These are phyloP conservation scores for Quercus bicolor DNA, from an alignment of 306 rosid species.

Conservation along the genomic window DNA sequence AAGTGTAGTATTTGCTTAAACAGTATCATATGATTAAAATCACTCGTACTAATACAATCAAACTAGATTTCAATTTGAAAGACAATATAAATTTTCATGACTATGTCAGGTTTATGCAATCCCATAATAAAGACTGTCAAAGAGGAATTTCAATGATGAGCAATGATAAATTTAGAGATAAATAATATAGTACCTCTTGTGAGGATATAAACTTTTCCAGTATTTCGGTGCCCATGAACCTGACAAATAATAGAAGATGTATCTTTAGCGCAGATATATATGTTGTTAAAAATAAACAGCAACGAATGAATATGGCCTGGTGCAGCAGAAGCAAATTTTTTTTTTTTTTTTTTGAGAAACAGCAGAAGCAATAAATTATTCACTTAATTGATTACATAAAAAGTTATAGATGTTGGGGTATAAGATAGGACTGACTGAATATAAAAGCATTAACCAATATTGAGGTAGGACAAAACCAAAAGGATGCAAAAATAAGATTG, in stretches of 20 bases:
- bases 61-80: neutral
- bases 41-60: neutral
- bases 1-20: neutral
- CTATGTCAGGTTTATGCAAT: neutral
- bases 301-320: neutral
- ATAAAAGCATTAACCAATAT: neutral
- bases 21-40: neutral
- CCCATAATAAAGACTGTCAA: neutral
- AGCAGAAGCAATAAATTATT: neutral
- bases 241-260: slow-evolving; percentile 11
- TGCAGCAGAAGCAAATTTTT: neutral
- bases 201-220: slow-evolving; percentile 51
- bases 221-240: slow-evolving; percentile 63
- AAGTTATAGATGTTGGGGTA: neutral
- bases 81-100: neutral
- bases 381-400: neutral
- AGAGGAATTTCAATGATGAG: neutral
- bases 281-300: neutral
- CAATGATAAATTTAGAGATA: neutral
- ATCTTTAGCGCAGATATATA: neutral
- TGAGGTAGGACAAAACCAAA: neutral
- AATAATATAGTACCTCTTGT: slow-evolving; percentile 59
- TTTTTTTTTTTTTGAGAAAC: neutral
- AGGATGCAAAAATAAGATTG: too few species aligned
- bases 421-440: neutral